These are phyloP conservation scores for Fusarium nelsonii DNA, from an alignment of 2,329 filamentous ascomycete species.

Conservation along the genomic window DNA sequence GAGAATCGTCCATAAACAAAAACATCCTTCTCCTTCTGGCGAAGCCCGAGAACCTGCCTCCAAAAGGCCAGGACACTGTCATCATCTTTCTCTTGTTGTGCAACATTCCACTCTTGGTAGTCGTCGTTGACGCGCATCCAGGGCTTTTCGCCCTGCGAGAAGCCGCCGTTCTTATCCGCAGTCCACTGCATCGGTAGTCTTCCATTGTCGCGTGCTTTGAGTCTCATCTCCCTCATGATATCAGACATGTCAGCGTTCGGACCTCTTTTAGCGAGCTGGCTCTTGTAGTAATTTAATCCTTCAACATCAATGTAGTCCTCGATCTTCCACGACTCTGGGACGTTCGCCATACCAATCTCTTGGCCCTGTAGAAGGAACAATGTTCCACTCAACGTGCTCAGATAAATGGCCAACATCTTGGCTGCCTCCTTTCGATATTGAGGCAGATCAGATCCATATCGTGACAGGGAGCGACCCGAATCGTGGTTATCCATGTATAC, in stretches of 20 bases:
- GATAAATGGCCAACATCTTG: constrained; percentile 61
- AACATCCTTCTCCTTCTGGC: constrained; percentile 35
- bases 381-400: constrained; percentile 58
- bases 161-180: constrained; percentile 61
- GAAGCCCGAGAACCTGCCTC: constrained; percentile 28
- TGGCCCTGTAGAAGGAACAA: constrained; percentile 65
- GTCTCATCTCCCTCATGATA: constrained; percentile 57
- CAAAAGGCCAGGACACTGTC: constrained; percentile 41
- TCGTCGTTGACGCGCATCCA: constrained; percentile 50
- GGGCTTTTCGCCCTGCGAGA: constrained; percentile 38
- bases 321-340: constrained; percentile 57
- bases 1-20: constrained; percentile 42
- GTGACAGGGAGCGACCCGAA: constrained; percentile 63
- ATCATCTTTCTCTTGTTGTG: constrained; percentile 7
- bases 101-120: constrained; percentile 38
- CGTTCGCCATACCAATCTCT: constrained; percentile 65
- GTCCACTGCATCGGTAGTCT: constrained; percentile 63
- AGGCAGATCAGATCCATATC: constrained; percentile 59
- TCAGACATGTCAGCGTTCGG: constrained; percentile 49
- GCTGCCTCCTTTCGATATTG: constrained; percentile 55
- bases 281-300: constrained; percentile 56
- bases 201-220: constrained; percentile 48
- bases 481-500: constrained; percentile 69
- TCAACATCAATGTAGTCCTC: constrained; percentile 60
- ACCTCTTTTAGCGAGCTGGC: constrained; percentile 34